A percentile compares a stretch with the other conserved stretches of the same genome.
Evolutionary conservation across 257 asterid genomes (phyloP).

Genomic region (Nemophila menziesii): DNA sequence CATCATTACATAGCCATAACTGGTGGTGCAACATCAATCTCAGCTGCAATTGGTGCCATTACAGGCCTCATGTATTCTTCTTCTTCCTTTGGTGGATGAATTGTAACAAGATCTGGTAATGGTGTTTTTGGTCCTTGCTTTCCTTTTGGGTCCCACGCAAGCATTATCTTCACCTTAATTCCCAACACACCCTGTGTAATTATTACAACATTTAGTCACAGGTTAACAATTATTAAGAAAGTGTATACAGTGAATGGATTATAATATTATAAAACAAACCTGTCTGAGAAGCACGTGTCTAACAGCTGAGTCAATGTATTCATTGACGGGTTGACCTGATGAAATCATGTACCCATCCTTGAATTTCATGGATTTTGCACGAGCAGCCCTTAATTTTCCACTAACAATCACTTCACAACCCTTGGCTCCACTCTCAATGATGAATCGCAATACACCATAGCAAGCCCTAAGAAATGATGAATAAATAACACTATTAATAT

Average conservation of each 20-base stretch:
- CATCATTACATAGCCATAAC: too few relatives aligned
- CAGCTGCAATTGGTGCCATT: conserved; percentile 4
- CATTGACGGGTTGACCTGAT: conserved; percentile 60
- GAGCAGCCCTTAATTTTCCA: conserved; percentile 51
- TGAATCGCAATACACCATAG: conserved; percentile 49
- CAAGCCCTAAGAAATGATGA: conserved; percentile 30
- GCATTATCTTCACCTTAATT: conserved; percentile 61
- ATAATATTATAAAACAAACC: too few relatives aligned
- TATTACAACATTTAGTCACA: too few relatives aligned
- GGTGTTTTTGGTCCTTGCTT: conserved; percentile 50
- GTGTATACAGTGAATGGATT: too few relatives aligned
- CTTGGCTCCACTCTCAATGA: conserved; percentile 58
- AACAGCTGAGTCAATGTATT: conserved; percentile 52
- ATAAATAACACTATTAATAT: too few relatives aligned
- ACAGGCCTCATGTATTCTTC: conserved; percentile 28
- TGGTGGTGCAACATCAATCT: conserved; percentile 11
- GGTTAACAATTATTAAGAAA: too few relatives aligned
- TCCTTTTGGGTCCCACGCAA: conserved; percentile 55
- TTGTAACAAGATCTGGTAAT: conserved; percentile 45
- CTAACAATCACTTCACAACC: conserved; percentile 65
- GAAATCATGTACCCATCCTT: conserved; percentile 66
- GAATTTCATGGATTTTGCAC: conserved; percentile 59
- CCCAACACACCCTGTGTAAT: conserved; percentile 68
- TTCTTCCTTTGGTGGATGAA: conserved; percentile 52
- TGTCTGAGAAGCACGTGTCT: conserved; percentile 52